Conservation (phyloP, 306 rosid species). For the Cucurbita argyrosperma region DNA sequence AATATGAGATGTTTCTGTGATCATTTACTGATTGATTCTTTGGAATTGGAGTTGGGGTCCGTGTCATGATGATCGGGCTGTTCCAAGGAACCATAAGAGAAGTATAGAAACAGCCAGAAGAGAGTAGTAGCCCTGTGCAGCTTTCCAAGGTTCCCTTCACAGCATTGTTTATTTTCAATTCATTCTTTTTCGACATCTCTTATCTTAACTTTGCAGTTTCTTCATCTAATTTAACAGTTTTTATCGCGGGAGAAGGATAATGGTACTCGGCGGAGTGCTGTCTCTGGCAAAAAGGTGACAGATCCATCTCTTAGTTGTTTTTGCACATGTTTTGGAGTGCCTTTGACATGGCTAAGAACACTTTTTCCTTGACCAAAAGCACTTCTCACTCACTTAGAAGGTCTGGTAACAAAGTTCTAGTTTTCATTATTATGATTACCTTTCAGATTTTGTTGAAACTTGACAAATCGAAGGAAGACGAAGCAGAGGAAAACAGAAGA, state of each 20-base stretch:
- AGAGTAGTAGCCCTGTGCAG: slow-evolving; percentile 66
- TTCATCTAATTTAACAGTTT: slow-evolving; percentile 36
- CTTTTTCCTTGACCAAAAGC: not conserved
- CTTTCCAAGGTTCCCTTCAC: slow-evolving; percentile 67
- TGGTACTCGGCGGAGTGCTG: slow-evolving; percentile 81
- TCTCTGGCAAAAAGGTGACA: slow-evolving; percentile 88
- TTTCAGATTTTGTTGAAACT: slow-evolving; percentile 76
- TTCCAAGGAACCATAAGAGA: not conserved
- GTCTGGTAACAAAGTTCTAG: not conserved
- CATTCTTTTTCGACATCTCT: not conserved
- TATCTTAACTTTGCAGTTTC: not conserved
- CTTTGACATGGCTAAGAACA: too few relatives aligned
- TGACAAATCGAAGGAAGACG: slow-evolving; percentile 90
- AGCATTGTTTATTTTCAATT: not conserved
- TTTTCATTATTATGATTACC: not conserved
- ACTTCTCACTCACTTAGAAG: not conserved
- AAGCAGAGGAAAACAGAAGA: slow-evolving; percentile 80
- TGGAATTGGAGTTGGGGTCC: slow-evolving; percentile 98
- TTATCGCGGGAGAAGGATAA: slow-evolving; percentile 76
- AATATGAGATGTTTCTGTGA: slow-evolving; percentile 52
- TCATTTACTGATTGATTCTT: slow-evolving; percentile 70
- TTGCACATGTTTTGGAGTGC: not conserved
- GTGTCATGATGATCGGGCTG: slow-evolving; percentile 54
- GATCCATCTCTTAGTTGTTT: not conserved
- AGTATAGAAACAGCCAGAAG: slow-evolving; percentile 63